Percentiles rank a stretch among this genome's conserved stretches.
These are phyloP conservation scores for Teunomyces barrocoloradensis DNA, from an alignment of 805 yeast genomes.

Conservation along the genomic window DNA sequence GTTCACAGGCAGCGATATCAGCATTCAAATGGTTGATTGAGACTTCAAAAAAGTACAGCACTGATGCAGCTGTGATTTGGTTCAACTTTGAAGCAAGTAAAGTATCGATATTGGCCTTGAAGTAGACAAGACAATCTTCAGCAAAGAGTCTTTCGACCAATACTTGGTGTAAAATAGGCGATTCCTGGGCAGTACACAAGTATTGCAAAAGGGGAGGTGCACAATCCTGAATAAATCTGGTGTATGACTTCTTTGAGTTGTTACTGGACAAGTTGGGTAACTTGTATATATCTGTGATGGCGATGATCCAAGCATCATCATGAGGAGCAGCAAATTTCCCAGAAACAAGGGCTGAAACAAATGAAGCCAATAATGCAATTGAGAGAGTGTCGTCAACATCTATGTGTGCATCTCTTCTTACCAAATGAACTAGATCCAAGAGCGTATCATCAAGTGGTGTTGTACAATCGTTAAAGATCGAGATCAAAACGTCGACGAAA, in stretches of 20 bases:
- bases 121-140: slow-evolving; percentile 10
- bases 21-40: slow-evolving; percentile 28
- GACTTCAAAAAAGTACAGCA: slow-evolving; percentile 20
- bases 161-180: neutral
- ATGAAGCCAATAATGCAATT: slow-evolving; percentile 20
- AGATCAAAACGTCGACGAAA: slow-evolving; percentile 14
- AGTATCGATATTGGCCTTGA: slow-evolving; percentile 28
- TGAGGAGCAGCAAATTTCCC: slow-evolving; percentile 3
- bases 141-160: slow-evolving; percentile 13
- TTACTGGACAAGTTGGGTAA: slow-evolving; percentile 23
- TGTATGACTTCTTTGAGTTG: slow-evolving; percentile 28
- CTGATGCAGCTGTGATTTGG: slow-evolving; percentile 11
- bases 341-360: slow-evolving; percentile 1
- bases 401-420: slow-evolving; percentile 25
- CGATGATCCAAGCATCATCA: slow-evolving; percentile 20
- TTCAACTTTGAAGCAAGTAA: slow-evolving; percentile 21
- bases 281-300: slow-evolving; percentile 22
- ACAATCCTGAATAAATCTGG: slow-evolving; percentile 24
- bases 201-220: slow-evolving; percentile 3
- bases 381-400: slow-evolving; percentile 32
- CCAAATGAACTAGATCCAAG: slow-evolving; percentile 15
- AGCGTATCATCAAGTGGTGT: slow-evolving; percentile 6
- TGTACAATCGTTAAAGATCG: slow-evolving; percentile 9
- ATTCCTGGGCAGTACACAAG: neutral
- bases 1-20: slow-evolving; percentile 43